A percentile compares a stretch with the other conserved stretches of the same genome.
Evolutionary conservation across 805 yeast genomes (phyloP).

Genomic region (Starmerella potacharoeniae): DNA sequence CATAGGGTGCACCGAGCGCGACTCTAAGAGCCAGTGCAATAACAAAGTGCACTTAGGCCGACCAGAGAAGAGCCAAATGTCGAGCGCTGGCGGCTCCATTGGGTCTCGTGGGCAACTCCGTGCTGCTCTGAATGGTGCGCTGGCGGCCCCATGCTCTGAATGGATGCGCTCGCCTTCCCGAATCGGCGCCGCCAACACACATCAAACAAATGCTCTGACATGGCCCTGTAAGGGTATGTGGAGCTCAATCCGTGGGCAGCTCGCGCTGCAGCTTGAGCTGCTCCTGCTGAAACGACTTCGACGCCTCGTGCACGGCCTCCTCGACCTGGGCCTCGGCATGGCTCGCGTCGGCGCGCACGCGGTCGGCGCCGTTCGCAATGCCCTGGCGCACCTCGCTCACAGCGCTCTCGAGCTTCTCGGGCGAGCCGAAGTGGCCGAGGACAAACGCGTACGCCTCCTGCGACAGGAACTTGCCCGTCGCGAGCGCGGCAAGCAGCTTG

Average conservation of each 20-base stretch:
- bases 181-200: too few species aligned
- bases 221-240: background rate
- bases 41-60: too few species aligned
- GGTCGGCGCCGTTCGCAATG: background rate
- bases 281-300: background rate
- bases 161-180: too few species aligned
- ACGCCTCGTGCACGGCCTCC: background rate
- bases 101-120: too few species aligned
- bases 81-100: too few species aligned
- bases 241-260: background rate
- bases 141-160: too few species aligned
- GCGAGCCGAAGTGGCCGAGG: conserved; percentile 10
- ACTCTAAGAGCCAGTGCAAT: too few species aligned
- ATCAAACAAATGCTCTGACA: too few species aligned
- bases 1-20: too few species aligned
- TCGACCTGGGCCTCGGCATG: background rate
- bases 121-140: too few species aligned
- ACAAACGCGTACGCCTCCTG: conserved; percentile 12
- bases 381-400: conserved; percentile 11
- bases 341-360: background rate
- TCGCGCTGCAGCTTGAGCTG: background rate
- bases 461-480: conserved; percentile 15
- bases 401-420: conserved; percentile 14
- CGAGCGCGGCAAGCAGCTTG: conserved; percentile 14
- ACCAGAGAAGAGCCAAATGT: too few species aligned